Conservation (phyloP, 495 filamentous ascomycete species). For the Lichenothelia convexa region DNA sequence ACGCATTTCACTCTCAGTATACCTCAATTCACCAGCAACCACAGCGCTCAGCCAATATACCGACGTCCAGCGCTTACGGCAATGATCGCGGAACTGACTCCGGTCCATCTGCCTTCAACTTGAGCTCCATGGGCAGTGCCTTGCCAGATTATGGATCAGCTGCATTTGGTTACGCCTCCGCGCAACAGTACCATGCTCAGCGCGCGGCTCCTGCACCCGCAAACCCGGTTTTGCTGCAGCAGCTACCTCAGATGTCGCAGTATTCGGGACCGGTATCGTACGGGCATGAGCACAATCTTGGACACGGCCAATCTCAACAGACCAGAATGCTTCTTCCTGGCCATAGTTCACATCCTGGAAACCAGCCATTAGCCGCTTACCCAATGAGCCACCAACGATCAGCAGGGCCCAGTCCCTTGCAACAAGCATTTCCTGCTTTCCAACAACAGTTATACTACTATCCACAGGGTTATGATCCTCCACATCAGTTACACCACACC, state of each 20-base stretch:
- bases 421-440: slow-evolving; percentile 9
- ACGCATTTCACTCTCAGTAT: slow-evolving; percentile 15
- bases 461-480: neutral
- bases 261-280: slow-evolving; percentile 21
- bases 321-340: slow-evolving; percentile 12
- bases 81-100: slow-evolving; percentile 25
- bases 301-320: slow-evolving; percentile 8
- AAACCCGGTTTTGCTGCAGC: slow-evolving; percentile 24
- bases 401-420: slow-evolving; percentile 7
- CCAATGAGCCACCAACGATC: slow-evolving; percentile 7
- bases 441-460: slow-evolving; percentile 14
- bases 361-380: slow-evolving; percentile 4
- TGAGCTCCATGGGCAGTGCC: slow-evolving; percentile 28
- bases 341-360: slow-evolving; percentile 5
- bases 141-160: slow-evolving; percentile 22
- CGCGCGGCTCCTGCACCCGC: slow-evolving; percentile 15
- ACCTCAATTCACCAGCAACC: slow-evolving; percentile 8
- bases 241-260: slow-evolving; percentile 29
- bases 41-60: slow-evolving; percentile 13
- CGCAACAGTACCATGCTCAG: slow-evolving; percentile 7
- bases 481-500: neutral
- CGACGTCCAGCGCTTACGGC: slow-evolving; percentile 8
- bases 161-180: slow-evolving; percentile 1
- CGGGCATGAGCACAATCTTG: slow-evolving; percentile 5
- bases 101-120: slow-evolving; percentile 22